phyloP scores from a whole-genome alignment of 1,284 basidiomycete genomes.

The Ustilago esculenta region DNA sequence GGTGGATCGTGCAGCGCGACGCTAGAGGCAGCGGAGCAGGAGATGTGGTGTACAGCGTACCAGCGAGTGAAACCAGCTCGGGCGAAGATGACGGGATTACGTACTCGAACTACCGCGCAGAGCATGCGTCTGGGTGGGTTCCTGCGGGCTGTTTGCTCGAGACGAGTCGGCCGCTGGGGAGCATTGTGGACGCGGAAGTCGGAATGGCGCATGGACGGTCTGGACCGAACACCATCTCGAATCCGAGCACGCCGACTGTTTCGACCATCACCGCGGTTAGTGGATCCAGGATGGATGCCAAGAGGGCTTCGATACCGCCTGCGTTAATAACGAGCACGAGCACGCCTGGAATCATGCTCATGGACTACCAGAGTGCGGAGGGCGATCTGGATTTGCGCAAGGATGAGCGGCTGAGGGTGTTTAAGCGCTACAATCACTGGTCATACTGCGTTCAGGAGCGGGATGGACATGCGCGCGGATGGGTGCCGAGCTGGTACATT shows the following conservation, averaged over 20 bases:
- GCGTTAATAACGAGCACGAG: conserved; percentile 88
- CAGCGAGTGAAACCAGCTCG: conserved; percentile 72
- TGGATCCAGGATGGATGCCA: conserved; percentile 18
- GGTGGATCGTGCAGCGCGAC: conserved; percentile 99
- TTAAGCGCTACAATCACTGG: conserved; percentile 97
- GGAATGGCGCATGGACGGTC: conserved; percentile 3
- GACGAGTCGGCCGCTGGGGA: conserved; percentile 70
- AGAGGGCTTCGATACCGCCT: conserved; percentile 77
- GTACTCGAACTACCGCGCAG: conserved; percentile 34
- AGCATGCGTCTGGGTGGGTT: conserved; percentile 66
- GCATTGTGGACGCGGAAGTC: conserved; percentile 60
- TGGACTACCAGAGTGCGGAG: conserved; percentile 86
- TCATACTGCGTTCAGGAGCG: conserved; percentile 73
- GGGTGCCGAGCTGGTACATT: conserved; percentile 66
- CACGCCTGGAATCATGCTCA: conserved; percentile 90
- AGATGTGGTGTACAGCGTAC: conserved; percentile 77
- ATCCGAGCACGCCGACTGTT: conserved; percentile 40
- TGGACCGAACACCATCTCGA: conserved; percentile 34
- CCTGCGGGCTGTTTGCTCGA: conserved; percentile 85
- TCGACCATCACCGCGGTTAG: conserved; percentile 3
- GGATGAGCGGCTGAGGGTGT: conserved; percentile 86
- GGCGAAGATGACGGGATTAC: conserved; percentile 39
- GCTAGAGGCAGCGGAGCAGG: conserved; percentile 78
- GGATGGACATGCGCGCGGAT: conserved; percentile 55
- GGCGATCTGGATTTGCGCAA: conserved; percentile 87